Conservation (phyloP, 495 filamentous ascomycete genomes). For the Neurospora discreta region DNA sequence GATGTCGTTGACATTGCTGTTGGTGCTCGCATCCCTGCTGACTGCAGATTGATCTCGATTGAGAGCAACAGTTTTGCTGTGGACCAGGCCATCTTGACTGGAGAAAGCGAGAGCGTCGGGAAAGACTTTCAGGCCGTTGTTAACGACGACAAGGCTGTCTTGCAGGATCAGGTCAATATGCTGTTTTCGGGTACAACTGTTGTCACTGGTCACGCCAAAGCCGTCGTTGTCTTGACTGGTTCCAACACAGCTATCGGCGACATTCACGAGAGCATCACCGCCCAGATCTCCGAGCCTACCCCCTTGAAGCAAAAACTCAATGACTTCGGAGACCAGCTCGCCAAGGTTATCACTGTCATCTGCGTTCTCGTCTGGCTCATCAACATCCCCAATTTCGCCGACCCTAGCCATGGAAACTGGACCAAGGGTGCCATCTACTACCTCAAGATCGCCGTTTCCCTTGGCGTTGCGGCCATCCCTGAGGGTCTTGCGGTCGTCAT, state of each 20-base stretch:
- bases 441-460: slow-evolving; percentile 97
- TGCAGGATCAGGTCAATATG: slow-evolving; percentile 97
- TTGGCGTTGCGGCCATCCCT: slow-evolving; percentile 95
- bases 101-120: slow-evolving; percentile 93
- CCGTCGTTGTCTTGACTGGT: slow-evolving; percentile 86
- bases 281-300: slow-evolving; percentile 95
- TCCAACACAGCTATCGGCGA: slow-evolving; percentile 91
- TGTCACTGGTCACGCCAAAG: slow-evolving; percentile 85
- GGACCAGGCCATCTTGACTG: slow-evolving; percentile 95
- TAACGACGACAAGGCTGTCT: slow-evolving; percentile 74
- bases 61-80: slow-evolving; percentile 95
- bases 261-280: slow-evolving; percentile 96
- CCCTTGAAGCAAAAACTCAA: slow-evolving; percentile 98
- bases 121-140: slow-evolving; percentile 61
- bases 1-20: slow-evolving; percentile 85
- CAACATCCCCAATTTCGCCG: slow-evolving; percentile 94
- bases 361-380: slow-evolving; percentile 96
- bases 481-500: slow-evolving; percentile 97
- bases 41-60: slow-evolving; percentile 82
- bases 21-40: slow-evolving; percentile 92
- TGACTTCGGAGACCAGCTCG: slow-evolving; percentile 91
- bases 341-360: slow-evolving; percentile 96
- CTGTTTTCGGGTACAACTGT: slow-evolving; percentile 98
- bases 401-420: slow-evolving; percentile 87
- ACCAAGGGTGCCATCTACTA: slow-evolving; percentile 99